Evolutionary conservation across 2,329 filamentous ascomycete species (phyloP).

Genomic region (Saccharata proteae): DNA sequence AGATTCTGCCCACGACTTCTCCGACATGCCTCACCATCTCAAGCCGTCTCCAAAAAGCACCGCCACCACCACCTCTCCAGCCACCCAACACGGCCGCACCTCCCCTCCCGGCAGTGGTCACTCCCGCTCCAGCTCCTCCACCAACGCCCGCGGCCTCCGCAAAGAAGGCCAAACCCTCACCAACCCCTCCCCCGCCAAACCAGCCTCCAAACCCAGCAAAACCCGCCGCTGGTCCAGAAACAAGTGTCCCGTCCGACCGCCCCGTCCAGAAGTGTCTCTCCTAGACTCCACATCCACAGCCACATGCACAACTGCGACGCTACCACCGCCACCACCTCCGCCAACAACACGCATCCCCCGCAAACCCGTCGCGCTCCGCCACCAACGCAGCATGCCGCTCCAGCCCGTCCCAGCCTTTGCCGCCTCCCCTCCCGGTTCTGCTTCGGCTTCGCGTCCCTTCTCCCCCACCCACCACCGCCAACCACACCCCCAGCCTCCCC

Average conservation of each 20-base stretch:
- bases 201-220: conserved; percentile 4
- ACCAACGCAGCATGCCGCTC: conserved; percentile 1
- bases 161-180: conserved; percentile 7
- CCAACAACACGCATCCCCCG: conserved; percentile 1
- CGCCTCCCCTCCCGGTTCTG: conserved; percentile 1
- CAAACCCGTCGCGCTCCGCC: neutral
- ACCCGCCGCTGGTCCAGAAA: neutral
- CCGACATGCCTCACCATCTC: conserved; percentile 2
- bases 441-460: neutral
- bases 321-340: conserved; percentile 1
- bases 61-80: neutral
- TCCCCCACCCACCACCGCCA: too few species aligned
- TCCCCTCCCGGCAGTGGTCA: too few species aligned
- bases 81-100: too few species aligned
- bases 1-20: conserved; percentile 7
- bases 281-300: too few species aligned
- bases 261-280: conserved; percentile 3
- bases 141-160: conserved; percentile 3
- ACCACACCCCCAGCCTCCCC: too few species aligned
- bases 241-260: conserved; percentile 6
- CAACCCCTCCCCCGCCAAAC: neutral
- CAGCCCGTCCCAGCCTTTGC: too few species aligned
- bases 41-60: conserved; percentile 1
- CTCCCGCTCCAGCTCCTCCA: conserved; percentile 2
- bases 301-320: too few species aligned